phyloP scores from a whole-genome alignment of 345 rosid genomes.

The Salix brachista region DNA sequence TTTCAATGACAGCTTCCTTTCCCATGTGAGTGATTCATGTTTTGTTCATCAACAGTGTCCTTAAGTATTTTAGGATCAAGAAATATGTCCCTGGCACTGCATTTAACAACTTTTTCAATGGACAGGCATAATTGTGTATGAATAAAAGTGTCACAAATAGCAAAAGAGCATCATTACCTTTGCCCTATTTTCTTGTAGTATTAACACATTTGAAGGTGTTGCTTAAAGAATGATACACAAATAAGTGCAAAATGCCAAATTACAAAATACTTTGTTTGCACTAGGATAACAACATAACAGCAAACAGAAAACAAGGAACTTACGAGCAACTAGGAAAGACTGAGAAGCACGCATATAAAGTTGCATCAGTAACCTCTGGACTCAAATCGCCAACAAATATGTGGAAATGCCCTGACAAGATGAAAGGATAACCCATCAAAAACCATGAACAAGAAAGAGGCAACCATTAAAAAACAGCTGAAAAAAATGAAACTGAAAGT shows the following conservation, averaged over 20 bases:
- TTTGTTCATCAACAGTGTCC: background rate
- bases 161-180: background rate
- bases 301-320: slow-evolving; percentile 30
- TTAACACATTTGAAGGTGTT: background rate
- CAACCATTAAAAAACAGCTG: slow-evolving; percentile 2
- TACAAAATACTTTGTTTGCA: background rate
- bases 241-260: background rate
- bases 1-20: background rate
- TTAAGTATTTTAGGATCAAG: background rate
- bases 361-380: slow-evolving; percentile 96
- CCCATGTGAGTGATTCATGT: background rate
- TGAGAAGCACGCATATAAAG: slow-evolving; percentile 82
- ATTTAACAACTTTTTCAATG: background rate
- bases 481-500: slow-evolving; percentile 11
- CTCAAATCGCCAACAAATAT: slow-evolving; percentile 98
- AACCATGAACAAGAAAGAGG: background rate
- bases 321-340: slow-evolving; percentile 91
- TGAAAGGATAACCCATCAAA: background rate
- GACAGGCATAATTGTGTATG: background rate
- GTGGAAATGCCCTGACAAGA: slow-evolving; percentile 68
- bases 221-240: background rate
- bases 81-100: background rate
- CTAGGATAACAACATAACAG: background rate
- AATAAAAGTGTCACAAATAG: background rate
- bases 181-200: background rate